phyloP scores from a whole-genome alignment of 352 stramenopile species.

The Pythium myriotylum region DNA sequence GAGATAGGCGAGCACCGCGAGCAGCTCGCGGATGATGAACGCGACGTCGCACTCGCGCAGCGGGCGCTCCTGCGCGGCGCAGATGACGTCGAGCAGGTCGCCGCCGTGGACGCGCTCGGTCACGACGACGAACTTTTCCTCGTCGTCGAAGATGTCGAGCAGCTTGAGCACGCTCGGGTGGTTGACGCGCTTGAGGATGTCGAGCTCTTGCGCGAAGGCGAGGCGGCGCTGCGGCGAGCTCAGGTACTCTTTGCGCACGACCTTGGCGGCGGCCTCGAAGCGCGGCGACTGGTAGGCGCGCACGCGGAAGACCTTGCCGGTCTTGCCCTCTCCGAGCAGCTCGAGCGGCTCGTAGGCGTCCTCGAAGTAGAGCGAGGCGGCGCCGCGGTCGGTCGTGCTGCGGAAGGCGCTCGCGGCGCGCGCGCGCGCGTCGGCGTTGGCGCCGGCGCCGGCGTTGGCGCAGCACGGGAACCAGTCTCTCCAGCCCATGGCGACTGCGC shows the following conservation, averaged over 20 bases:
- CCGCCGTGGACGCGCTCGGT: constrained; percentile 62
- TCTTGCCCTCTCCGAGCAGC: constrained; percentile 81
- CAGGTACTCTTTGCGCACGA: constrained; percentile 70
- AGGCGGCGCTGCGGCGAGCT: constrained; percentile 66
- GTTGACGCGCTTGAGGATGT: constrained; percentile 57
- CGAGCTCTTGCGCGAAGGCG: constrained; percentile 65
- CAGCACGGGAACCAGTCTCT: constrained; percentile 15
- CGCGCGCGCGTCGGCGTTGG: constrained; percentile 7
- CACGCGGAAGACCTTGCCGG: constrained; percentile 65
- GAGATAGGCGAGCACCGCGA: constrained; percentile 68
- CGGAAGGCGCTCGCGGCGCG: constrained; percentile 22
- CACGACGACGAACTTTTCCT: constrained; percentile 68
- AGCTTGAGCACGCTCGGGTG: constrained; percentile 61
- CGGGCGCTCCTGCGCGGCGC: constrained; percentile 16
- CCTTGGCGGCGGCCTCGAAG: constrained; percentile 68
- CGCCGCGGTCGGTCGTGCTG: constrained; percentile 27
- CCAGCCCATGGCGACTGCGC: constrained; percentile 9
- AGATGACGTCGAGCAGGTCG: constrained; percentile 68
- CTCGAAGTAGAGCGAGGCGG: constrained; percentile 42
- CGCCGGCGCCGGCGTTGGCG: background rate
- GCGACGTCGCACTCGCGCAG: constrained; percentile 69
- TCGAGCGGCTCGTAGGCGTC: constrained; percentile 70
- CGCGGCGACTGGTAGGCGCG: constrained; percentile 38
- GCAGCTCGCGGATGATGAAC: constrained; percentile 62
- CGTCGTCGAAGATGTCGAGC: constrained; percentile 70